Base-by-base conservation (phyloP, 2,329 filamentous ascomycete species). In the Cucurbitaria berberidis region DNA sequence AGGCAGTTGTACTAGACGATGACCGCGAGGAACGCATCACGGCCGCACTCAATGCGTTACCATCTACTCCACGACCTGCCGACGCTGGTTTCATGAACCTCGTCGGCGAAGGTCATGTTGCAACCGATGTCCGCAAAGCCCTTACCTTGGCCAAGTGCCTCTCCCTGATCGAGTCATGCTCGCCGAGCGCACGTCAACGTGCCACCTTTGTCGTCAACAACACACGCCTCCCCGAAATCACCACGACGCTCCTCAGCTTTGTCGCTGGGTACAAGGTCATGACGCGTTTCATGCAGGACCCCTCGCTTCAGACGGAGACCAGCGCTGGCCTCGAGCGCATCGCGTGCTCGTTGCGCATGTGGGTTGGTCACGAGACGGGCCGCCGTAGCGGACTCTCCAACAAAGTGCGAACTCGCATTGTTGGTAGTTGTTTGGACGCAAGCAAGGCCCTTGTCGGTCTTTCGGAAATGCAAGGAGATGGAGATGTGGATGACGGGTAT, bases 81-180 rank as follows among this genome's bases (percentile, higher is more conserved):
- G 77, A 61, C 21, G 49, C 69, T 13, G 57, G 66, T 24, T 67
- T 77, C 29, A 76, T 78, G 58, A 81, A 80, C 49, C 57, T 78
- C 6, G 76, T 86, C 53, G 77, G 81, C 27, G 82, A 84, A 57
- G 81, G 81, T 0, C 84, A 84, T 1, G 78, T 84, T 1, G 80
- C 84, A 2, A 77, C 80, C 5, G 85, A 87, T 53, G 80, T 87
- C 10, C 77, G 78, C 46, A 82, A 82, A 46, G 82, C 84, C 3
- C 79, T 86, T 34, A 84, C 83, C 6, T 78, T 86, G 38, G 84
- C 84, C 10, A 86, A 86, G 72, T 83, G 85, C 51, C 79, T 84
- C 1, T 77, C 80, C 3, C 78, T 86, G 9, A 70, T 81, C 39
- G 76, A 77, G 3, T 77, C 66, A 55, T 68, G 70, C 57, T 62